These are phyloP conservation scores for Perkinsus chesapeaki DNA, from an alignment of 169 alveolate species.

Conservation along the genomic window DNA sequence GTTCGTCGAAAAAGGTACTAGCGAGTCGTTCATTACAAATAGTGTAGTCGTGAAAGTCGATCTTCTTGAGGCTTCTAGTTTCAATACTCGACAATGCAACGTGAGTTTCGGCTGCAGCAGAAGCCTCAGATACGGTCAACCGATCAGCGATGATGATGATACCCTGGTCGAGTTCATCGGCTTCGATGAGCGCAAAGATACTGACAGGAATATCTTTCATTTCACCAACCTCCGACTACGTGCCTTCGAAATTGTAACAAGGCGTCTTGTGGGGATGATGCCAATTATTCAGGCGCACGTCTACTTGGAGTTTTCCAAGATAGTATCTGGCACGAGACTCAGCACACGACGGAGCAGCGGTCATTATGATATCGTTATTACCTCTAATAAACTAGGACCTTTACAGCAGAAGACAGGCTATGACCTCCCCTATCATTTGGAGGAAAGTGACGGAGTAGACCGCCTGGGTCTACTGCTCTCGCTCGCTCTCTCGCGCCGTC, in stretches of 20 bases:
- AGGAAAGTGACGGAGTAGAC: neutral
- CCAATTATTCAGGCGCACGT: neutral
- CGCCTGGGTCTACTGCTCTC: too few relatives aligned
- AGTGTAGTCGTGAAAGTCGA: too few relatives aligned
- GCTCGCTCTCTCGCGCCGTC: too few relatives aligned
- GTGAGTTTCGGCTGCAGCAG: too few relatives aligned
- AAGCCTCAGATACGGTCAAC: neutral
- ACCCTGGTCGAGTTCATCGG: neutral
- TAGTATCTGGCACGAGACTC: neutral
- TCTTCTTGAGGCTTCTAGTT: too few relatives aligned
- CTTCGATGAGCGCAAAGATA: neutral
- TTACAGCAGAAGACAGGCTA: neutral
- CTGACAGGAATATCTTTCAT: neutral
- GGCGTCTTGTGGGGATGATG: neutral
- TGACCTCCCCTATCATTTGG: neutral
- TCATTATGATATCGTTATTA: neutral
- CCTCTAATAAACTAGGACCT: neutral
- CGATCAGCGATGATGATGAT: neutral
- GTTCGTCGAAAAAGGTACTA: too few relatives aligned
- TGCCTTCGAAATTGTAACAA: neutral
- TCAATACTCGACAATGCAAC: too few relatives aligned
- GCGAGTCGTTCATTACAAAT: too few relatives aligned
- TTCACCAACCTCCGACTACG: neutral
- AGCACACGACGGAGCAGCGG: neutral
- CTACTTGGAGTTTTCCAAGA: neutral